Base-by-base conservation (phyloP, 441 rosid genomes). In the Syzygium syzygioides region DNA sequence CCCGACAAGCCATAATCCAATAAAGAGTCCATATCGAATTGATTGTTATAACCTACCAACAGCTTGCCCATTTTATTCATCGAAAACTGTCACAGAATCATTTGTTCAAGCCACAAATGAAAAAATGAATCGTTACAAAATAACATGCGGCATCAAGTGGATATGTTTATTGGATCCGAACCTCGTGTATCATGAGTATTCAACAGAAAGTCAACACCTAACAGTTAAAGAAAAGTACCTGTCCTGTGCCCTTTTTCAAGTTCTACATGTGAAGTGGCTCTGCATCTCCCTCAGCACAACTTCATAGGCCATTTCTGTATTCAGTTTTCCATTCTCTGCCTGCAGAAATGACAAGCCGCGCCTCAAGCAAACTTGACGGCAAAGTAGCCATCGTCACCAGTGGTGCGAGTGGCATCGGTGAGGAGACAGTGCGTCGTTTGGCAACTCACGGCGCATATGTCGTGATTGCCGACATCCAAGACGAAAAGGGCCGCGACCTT, bases 381-480 rank as follows among this genome's bases (percentile, higher is more conserved):
- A 91, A 91, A 45, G 90, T 91, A 55, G 91, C 90, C 45, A 86
- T 91, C 12, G 54, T 91, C 71, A 91, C 91, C 13, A 91, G 91
- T 5, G 88, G 85, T 2, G 85, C 88, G 13, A 87, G 66, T 80
- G 86, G 89, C 86, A 79, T 87, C 18, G 89, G 91, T 9, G 85
- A 90, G 87, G 88, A 45, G 59, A 86, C 91, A 4, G 80, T 52
- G 17, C 66, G 28, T 34, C 89, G 11, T 48, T 90, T 90, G 88
- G 80, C 45, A 32, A 48, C 52, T 85, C 89, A 88, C 8, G 85
- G 89, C 14, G 91, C 91, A 0, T 71, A 45, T 55, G 88, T 90
- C 7, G 87, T 90, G 55, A 86, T 90, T 4, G 88, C 91, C 10
- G 89, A 90, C 85, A 28, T 85, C 71, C 90, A 90, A 66, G 91